Base-by-base conservation (phyloP, 805 yeast genomes). In the Metschnikowia kunwiensis region DNA sequence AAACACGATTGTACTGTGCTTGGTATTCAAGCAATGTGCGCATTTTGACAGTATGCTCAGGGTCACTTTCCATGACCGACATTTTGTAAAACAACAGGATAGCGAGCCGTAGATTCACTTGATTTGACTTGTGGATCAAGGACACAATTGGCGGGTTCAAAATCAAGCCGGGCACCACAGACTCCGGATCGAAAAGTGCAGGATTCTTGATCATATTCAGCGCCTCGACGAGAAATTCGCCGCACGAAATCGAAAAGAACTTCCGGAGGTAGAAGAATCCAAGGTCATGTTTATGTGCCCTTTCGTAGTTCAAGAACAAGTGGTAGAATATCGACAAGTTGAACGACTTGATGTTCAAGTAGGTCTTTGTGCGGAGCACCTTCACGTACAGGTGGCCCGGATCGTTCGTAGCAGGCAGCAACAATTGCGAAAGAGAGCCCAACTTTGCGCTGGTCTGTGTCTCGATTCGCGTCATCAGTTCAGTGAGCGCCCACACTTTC, bases 291-390 rank as follows among this genome's bases (percentile, higher is more conserved):
- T 64, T 51, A 0, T 46, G 38, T 13, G 47, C 45, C 6, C 36
- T 30, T 42, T 70, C 75, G 40, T 67, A 74, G 42, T 67, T 65
- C n/a, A 63, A 43, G 35, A 60, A 60, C 3, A 77, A 34, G 31
- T 63, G 67, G 24, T 48, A 55, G 35, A 58, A 55, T 15, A 64
- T 32, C 1, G 64, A 54, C 12, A 56, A 30, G 5, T 46, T 35
- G 13, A 66, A 55, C 2, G 69, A 54, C 21, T 50, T 46, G 7
- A 60, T 36, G 14, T 57, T 46, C 30, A 65, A 40, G 37, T 55
- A 63, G 11, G 47, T 43, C 41, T 63, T 65, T 23, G 56, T 46
- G 20, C 38, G 50, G 33, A 44, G 32, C 3, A 44, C 44, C 27
- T 53, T 51, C 26, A 42, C 24, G 17, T 19, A 23, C 26, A 20